Percentiles rank a stretch among this genome's conserved stretches.
Conservation (phyloP, 2,329 filamentous ascomycete species). For the Phyllachora maydis region DNA sequence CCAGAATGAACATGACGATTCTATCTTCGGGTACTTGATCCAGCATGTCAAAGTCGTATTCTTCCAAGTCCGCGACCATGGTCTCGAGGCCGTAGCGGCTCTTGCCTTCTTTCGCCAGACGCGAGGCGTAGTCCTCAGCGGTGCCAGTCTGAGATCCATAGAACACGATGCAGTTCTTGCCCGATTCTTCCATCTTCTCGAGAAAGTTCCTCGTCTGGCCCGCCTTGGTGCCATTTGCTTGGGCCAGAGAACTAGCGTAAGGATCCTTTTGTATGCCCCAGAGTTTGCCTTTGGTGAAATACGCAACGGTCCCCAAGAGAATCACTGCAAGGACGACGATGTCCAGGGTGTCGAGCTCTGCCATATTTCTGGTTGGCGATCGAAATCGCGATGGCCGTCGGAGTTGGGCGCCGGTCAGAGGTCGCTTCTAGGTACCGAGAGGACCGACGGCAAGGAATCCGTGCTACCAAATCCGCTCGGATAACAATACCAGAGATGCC, state of each 20-base stretch:
- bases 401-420: too few relatives aligned
- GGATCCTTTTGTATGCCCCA: constrained; percentile 83
- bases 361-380: constrained; percentile 41
- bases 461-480: too few relatives aligned
- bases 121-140: constrained; percentile 92
- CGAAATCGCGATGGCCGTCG: too few relatives aligned
- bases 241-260: constrained; percentile 57
- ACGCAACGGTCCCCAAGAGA: constrained; percentile 72
- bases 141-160: constrained; percentile 98
- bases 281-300: constrained; percentile 93
- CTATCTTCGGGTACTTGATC: constrained; percentile 80
- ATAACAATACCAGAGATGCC: constrained; percentile 1
- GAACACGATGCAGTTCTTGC: constrained; percentile 96
- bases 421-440: too few relatives aligned
- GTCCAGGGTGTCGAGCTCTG: constrained; percentile 90
- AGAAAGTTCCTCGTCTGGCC: constrained; percentile 81
- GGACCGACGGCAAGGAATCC: too few relatives aligned
- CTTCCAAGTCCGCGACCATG: constrained; percentile 94
- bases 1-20: constrained; percentile 83
- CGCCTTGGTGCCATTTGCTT: constrained; percentile 48
- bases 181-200: constrained; percentile 86
- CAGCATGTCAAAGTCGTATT: constrained; percentile 91
- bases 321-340: constrained; percentile 74
- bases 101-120: constrained; percentile 91
- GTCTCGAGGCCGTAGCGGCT: constrained; percentile 91